Conservation (phyloP, 106 monocot species). For the Allium cepa region DNA sequence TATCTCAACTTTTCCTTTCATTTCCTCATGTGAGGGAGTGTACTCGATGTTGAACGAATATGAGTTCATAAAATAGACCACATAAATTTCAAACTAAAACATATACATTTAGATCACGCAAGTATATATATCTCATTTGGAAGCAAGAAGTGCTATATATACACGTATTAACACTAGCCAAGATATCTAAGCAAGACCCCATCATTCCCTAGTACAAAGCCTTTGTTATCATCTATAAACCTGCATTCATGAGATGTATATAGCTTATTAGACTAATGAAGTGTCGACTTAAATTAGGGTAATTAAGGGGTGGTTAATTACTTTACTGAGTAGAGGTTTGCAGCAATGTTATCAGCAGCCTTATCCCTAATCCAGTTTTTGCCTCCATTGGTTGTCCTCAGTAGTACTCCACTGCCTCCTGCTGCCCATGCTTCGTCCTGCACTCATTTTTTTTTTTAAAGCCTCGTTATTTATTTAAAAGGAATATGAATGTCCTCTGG, state of each 20-base stretch:
- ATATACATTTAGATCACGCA: too few relatives aligned
- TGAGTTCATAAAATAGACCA: too few relatives aligned
- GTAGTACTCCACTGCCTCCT: slow-evolving; percentile 77
- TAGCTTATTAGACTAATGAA: background rate
- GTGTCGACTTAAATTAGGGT: background rate
- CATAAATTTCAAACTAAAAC: too few relatives aligned
- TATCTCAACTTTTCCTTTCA: too few relatives aligned
- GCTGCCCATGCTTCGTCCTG: slow-evolving; percentile 99
- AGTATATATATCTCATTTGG: too few relatives aligned
- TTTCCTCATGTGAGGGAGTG: too few relatives aligned
- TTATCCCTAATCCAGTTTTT: slow-evolving; percentile 88
- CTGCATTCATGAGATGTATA: background rate
- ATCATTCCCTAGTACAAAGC: slow-evolving; percentile 17
- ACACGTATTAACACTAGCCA: background rate
- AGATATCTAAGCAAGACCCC: slow-evolving; percentile 18
- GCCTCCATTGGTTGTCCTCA: slow-evolving; percentile 85
- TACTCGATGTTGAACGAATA: too few relatives aligned
- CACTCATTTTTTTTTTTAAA: background rate
- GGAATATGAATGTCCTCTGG: too few relatives aligned
- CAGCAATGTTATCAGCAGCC: slow-evolving; percentile 85
- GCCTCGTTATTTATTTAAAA: too few relatives aligned
- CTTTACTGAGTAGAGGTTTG: slow-evolving; percentile 93
- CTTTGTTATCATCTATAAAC: slow-evolving; percentile 14
- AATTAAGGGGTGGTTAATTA: slow-evolving; percentile 15
- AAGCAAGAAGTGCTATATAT: too few relatives aligned